Percentiles rank a stretch among this genome's conserved stretches.
Evolutionary conservation across 208 protist species (phyloP).

Genomic region (Trypanosoma melophagium): DNA sequence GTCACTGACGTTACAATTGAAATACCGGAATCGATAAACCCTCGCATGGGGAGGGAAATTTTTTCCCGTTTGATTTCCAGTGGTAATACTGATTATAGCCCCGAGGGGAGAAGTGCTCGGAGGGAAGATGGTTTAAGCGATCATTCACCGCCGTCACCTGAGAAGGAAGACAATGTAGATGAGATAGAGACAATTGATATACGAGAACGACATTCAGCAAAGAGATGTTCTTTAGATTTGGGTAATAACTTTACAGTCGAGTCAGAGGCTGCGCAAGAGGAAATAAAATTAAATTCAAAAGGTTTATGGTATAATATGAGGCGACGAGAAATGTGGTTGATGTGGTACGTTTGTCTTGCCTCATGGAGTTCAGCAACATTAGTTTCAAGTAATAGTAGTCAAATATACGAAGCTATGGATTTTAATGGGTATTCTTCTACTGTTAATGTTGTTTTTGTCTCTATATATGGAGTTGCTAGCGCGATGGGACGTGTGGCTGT

Average conservation of each 20-base stretch:
- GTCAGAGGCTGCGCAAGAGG: conserved; percentile 11
- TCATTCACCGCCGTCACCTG: not conserved
- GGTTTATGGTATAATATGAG: conserved; percentile 56
- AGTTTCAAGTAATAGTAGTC: conserved; percentile 73
- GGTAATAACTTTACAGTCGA: conserved; percentile 15
- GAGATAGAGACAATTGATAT: conserved; percentile 14
- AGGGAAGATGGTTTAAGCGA: too few relatives aligned
- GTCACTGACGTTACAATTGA: too few relatives aligned
- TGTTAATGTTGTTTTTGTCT: conserved; percentile 76
- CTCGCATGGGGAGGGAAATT: too few relatives aligned
- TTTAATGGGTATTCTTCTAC: conserved; percentile 58
- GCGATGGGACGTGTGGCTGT: conserved; percentile 76
- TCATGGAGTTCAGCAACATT: conserved; percentile 78
- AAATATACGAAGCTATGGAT: conserved; percentile 71
- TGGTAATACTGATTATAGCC: too few relatives aligned
- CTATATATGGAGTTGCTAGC: conserved; percentile 76
- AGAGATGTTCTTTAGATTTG: conserved; percentile 1
- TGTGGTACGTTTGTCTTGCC: conserved; percentile 82
- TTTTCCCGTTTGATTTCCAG: too few relatives aligned
- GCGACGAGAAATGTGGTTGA: conserved; percentile 69
- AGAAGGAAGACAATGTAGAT: not conserved
- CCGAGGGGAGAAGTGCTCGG: too few relatives aligned
- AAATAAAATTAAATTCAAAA: conserved; percentile 40
- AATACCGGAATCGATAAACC: too few relatives aligned
- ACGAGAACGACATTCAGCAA: conserved; percentile 15